phyloP scores from a whole-genome alignment of 2,329 filamentous ascomycete genomes.

The Colletotrichum abscissum region DNA sequence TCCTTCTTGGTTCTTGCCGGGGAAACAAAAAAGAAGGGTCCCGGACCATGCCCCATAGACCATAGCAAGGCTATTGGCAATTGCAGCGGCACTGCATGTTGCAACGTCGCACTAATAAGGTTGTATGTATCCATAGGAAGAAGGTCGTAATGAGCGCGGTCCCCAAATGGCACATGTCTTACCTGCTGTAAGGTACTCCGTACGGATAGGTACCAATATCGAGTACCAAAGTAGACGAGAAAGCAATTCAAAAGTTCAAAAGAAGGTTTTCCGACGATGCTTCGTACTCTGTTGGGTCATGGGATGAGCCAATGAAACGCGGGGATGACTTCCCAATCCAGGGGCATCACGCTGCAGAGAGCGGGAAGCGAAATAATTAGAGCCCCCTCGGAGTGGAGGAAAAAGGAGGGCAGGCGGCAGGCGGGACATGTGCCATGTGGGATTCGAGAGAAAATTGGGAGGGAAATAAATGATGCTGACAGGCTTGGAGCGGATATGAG shows the following conservation, averaged over 20 bases:
- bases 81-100: slow-evolving; percentile 5
- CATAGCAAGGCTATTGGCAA: background rate
- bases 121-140: slow-evolving; percentile 20
- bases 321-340: slow-evolving; percentile 33
- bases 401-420: background rate
- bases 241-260: slow-evolving; percentile 12
- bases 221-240: slow-evolving; percentile 10
- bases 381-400: slow-evolving; percentile 25
- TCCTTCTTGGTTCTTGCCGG: slow-evolving; percentile 1
- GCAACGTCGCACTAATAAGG: slow-evolving; percentile 27
- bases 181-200: background rate
- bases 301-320: slow-evolving; percentile 26
- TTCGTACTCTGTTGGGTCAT: slow-evolving; percentile 5
- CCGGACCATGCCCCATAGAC: slow-evolving; percentile 5
- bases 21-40: slow-evolving; percentile 25
- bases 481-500: slow-evolving; percentile 13
- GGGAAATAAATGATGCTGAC: background rate
- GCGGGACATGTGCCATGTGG: slow-evolving; percentile 11
- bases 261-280: slow-evolving; percentile 15
- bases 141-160: slow-evolving; percentile 13
- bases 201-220: background rate
- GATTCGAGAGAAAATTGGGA: background rate
- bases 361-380: slow-evolving; percentile 32
- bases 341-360: slow-evolving; percentile 21
- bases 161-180: slow-evolving; percentile 4